Percentiles rank a stretch among this genome's conserved stretches.
Conservation (phyloP, 768 basidiomycete species). For the Xerocomus potaroensis region DNA sequence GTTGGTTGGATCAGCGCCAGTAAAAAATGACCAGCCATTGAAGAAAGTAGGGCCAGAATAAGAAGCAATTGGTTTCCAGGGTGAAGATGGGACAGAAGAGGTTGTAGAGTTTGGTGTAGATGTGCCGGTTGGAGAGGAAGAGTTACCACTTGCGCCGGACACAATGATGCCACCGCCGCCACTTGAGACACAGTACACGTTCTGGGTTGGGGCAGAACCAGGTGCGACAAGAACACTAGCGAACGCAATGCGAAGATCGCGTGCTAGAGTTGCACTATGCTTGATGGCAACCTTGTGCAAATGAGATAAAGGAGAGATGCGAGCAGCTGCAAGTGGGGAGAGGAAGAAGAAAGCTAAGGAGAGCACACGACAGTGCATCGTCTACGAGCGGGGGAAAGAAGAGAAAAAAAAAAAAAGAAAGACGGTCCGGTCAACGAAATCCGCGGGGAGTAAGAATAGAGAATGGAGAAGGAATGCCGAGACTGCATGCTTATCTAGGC, state of each 20-base stretch:
- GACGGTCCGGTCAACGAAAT: constrained; percentile 23
- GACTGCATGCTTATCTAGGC: background rate
- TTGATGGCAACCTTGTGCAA: constrained; percentile 53
- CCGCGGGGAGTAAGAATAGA: background rate
- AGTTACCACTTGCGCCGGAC: constrained; percentile 10
- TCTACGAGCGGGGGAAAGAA: background rate
- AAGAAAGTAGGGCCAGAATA: constrained; percentile 75
- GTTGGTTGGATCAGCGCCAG: constrained; percentile 67
- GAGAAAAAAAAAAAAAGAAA: background rate
- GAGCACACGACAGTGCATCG: constrained; percentile 33
- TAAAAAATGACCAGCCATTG: constrained; percentile 75
- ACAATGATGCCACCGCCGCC: constrained; percentile 21
- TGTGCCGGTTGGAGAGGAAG: constrained; percentile 24
- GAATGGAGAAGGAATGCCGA: background rate
- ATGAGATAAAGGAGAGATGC: constrained; percentile 34
- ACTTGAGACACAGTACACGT: constrained; percentile 34
- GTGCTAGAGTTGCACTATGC: constrained; percentile 58
- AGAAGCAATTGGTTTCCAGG: constrained; percentile 55
- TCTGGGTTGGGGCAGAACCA: constrained; percentile 23
- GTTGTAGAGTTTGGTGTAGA: constrained; percentile 18
- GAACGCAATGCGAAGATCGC: constrained; percentile 67
- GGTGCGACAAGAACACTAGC: constrained; percentile 45
- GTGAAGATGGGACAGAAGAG: constrained; percentile 36
- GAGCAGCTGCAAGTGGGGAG: constrained; percentile 20
- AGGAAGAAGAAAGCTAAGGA: constrained; percentile 27